These are phyloP conservation scores for Globisporangium okanoganense DNA, from an alignment of 352 stramenopile genomes.

Conservation along the genomic window DNA sequence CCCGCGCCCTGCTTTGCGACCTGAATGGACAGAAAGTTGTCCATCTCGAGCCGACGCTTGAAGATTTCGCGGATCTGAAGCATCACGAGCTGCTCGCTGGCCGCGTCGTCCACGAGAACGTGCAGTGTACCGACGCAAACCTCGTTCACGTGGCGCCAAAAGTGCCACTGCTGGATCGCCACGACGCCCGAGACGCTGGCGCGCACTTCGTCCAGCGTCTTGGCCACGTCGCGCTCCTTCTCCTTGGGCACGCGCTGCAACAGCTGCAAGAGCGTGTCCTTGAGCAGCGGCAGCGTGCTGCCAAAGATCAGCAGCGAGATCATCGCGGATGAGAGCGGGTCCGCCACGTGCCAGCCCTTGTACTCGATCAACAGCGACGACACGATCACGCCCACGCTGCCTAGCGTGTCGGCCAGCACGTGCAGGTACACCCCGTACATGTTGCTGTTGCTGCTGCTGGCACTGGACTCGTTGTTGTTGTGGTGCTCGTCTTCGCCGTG, in stretches of 20 bases:
- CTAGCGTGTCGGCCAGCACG: constrained; percentile 85
- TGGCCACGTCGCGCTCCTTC: constrained; percentile 37
- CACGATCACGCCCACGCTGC: constrained; percentile 87
- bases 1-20: constrained; percentile 38
- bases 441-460: constrained; percentile 67
- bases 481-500: constrained; percentile 9
- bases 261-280: constrained; percentile 67
- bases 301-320: constrained; percentile 84
- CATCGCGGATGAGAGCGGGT: constrained; percentile 77
- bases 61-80: constrained; percentile 46
- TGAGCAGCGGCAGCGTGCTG: constrained; percentile 76
- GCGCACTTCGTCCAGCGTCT: constrained; percentile 47
- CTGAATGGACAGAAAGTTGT: constrained; percentile 61
- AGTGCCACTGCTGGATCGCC: constrained; percentile 59
- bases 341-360: constrained; percentile 80
- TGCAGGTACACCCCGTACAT: constrained; percentile 91
- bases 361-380: constrained; percentile 84
- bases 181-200: constrained; percentile 37
- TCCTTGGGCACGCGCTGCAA: constrained; percentile 66
- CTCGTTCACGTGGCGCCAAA: constrained; percentile 70
- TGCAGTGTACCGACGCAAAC: constrained; percentile 57
- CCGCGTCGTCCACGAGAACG: constrained; percentile 40
- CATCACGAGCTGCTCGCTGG: constrained; percentile 56
- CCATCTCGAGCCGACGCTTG: constrained; percentile 29
- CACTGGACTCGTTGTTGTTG: not conserved